Evolutionary conservation across 2,329 filamentous ascomycete genomes (phyloP).

Genomic region (Aureobasidium pullulans): DNA sequence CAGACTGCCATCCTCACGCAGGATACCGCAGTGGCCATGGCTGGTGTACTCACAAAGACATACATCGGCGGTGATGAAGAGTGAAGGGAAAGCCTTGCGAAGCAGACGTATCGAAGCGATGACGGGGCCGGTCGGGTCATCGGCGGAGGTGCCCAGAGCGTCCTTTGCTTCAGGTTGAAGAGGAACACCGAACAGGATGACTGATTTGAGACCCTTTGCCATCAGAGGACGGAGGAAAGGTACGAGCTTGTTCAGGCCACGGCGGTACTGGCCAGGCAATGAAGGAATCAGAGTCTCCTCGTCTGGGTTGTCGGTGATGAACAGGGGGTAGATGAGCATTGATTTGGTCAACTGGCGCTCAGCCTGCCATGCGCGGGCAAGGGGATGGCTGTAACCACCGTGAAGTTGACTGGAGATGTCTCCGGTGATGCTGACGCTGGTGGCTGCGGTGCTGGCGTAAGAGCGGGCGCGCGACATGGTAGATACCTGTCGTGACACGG

Average conservation of each 20-base stretch:
- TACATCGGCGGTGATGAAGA: constrained; percentile 89
- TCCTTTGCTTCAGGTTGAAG: constrained; percentile 77
- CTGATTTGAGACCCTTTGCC: constrained; percentile 80
- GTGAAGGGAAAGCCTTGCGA: constrained; percentile 74
- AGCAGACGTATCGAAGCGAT: constrained; percentile 80
- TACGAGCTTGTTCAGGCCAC: constrained; percentile 78
- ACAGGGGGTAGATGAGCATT: constrained; percentile 97
- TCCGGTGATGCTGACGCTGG: constrained; percentile 45
- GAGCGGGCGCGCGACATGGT: constrained; percentile 41
- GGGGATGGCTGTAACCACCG: constrained; percentile 45
- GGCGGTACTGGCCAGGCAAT: constrained; percentile 80
- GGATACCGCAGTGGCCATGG: constrained; percentile 93
- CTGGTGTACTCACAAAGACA: constrained; percentile 98
- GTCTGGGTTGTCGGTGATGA: constrained; percentile 89
- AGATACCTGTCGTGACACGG: constrained; percentile 1
- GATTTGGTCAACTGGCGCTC: constrained; percentile 57
- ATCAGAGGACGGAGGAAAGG: constrained; percentile 81
- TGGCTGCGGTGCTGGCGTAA: constrained; percentile 46
- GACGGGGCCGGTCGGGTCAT: constrained; percentile 88
- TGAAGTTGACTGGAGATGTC: constrained; percentile 47
- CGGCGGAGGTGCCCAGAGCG: constrained; percentile 80
- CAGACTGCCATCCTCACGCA: constrained; percentile 83
- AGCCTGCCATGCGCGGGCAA: constrained; percentile 45
- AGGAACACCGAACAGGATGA: constrained; percentile 94
- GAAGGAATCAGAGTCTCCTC: constrained; percentile 87